Evolutionary conservation across 2,329 filamentous ascomycete genomes (phyloP).

Genomic region (Epichloe uncinata): DNA sequence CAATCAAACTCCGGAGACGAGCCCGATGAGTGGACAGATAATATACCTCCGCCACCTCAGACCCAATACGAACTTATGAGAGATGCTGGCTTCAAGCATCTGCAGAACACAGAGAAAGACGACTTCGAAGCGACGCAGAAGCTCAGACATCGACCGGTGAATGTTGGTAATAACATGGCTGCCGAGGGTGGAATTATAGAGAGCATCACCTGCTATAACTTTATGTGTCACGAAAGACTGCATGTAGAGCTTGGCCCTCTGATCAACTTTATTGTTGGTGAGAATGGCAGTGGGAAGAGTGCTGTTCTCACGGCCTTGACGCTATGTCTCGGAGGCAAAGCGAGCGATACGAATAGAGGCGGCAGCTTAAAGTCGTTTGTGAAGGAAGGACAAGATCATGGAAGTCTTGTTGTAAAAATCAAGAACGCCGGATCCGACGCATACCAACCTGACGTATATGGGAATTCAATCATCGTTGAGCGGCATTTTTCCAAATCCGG

Average conservation of each 20-base stretch:
- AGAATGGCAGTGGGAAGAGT: constrained; percentile 96
- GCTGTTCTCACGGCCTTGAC: constrained; percentile 88
- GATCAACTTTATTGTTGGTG: constrained; percentile 96
- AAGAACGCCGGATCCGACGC: constrained; percentile 83
- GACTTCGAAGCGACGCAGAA: constrained; percentile 53
- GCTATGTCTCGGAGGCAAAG: constrained; percentile 88
- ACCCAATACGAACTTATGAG: constrained; percentile 51
- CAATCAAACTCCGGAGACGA: constrained; percentile 4
- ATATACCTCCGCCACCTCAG: constrained; percentile 23
- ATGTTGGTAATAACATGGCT: constrained; percentile 53
- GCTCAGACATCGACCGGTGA: constrained; percentile 35
- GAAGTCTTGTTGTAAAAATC: constrained; percentile 66
- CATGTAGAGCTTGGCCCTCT: constrained; percentile 78
- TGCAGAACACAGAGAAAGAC: constrained; percentile 42
- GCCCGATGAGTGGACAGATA: background rate
- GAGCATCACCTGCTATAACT: constrained; percentile 76
- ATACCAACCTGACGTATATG: constrained; percentile 72
- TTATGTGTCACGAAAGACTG: constrained; percentile 87
- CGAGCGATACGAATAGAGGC: constrained; percentile 82
- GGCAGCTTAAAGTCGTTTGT: constrained; percentile 82
- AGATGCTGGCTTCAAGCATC: constrained; percentile 44
- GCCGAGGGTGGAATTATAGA: constrained; percentile 81
- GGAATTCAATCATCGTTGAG: constrained; percentile 78
- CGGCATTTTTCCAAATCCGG: constrained; percentile 69
- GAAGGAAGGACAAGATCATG: constrained; percentile 72